These are phyloP conservation scores for Carpinus viminea DNA, from an alignment of 306 rosid genomes.

Conservation along the genomic window DNA sequence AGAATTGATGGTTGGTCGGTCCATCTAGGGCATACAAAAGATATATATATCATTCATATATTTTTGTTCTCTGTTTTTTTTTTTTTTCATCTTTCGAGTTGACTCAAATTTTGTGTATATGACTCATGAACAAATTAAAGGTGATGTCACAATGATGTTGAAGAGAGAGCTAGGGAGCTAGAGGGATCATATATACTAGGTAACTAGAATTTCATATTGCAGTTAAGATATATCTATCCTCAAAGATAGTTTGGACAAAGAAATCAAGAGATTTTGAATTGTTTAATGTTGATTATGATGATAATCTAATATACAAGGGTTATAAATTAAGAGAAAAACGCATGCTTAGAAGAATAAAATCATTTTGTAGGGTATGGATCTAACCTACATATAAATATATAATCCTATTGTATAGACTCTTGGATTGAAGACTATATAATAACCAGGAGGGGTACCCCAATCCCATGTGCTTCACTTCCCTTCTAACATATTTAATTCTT, in stretches of 20 bases:
- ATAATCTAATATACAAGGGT: constrained; percentile 38
- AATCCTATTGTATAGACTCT: constrained; percentile 32
- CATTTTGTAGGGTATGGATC: constrained; percentile 47
- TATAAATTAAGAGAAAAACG: constrained; percentile 27
- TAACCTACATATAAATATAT: constrained; percentile 41
- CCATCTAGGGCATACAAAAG: background rate
- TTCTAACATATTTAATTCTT: constrained; percentile 27
- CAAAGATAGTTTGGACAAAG: constrained; percentile 17
- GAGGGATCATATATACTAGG: background rate
- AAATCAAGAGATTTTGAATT: constrained; percentile 17
- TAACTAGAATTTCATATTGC: background rate
- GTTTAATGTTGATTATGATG: constrained; percentile 26
- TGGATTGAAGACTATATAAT: constrained; percentile 18
- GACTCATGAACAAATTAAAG: constrained; percentile 6
- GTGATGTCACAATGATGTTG: constrained; percentile 42
- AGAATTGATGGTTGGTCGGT: background rate
- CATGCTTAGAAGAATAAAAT: constrained; percentile 58
- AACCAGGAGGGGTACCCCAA: constrained; percentile 48
- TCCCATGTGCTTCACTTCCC: constrained; percentile 67
- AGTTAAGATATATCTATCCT: constrained; percentile 20
- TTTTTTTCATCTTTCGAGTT: background rate
- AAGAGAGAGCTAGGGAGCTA: background rate
- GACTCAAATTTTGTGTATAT: background rate
- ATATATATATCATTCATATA: background rate
- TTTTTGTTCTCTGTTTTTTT: background rate